Evolutionary conservation across 441 rosid genomes (phyloP).

Genomic region (Gossypium schwendimanii): DNA sequence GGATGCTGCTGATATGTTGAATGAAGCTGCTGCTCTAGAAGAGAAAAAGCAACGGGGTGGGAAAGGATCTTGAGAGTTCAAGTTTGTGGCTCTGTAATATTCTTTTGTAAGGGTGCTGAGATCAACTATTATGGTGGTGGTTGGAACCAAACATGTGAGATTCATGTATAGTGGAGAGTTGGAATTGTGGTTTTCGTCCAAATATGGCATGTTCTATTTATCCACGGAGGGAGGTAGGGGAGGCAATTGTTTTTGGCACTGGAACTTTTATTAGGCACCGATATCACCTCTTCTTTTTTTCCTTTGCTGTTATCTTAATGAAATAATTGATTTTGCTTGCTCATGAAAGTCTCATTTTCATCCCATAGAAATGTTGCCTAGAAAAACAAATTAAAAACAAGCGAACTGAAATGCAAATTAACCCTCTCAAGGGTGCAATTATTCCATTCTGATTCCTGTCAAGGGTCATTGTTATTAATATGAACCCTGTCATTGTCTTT

Average conservation of each 20-base stretch:
- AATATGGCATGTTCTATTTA: constrained; percentile 22
- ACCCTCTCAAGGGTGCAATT: background rate
- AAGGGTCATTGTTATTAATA: background rate
- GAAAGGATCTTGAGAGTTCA: constrained; percentile 31
- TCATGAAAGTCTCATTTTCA: background rate
- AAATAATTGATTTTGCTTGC: constrained; percentile 13
- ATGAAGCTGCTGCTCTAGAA: constrained; percentile 84
- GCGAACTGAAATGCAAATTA: background rate
- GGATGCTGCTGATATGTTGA: constrained; percentile 91
- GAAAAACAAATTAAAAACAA: background rate
- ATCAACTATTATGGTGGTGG: constrained; percentile 12
- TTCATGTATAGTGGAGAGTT: constrained; percentile 21
- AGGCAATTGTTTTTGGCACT: background rate
- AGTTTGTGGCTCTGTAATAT: constrained; percentile 5
- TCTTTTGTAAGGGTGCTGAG: constrained; percentile 21
- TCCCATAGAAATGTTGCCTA: background rate
- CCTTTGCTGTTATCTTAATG: constrained; percentile 10
- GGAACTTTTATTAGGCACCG: background rate
- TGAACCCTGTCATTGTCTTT: background rate
- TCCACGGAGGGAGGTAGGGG: constrained; percentile 14
- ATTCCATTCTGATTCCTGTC: background rate
- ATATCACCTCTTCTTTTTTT: background rate
- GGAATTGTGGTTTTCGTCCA: constrained; percentile 22
- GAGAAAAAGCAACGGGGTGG: constrained; percentile 69
- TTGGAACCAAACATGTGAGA: constrained; percentile 22